Evolutionary conservation across 148 eudicot genomes (phyloP), one percentile per base, ranked within the genome.

Genomic region (Beta vulgaris): DNA sequence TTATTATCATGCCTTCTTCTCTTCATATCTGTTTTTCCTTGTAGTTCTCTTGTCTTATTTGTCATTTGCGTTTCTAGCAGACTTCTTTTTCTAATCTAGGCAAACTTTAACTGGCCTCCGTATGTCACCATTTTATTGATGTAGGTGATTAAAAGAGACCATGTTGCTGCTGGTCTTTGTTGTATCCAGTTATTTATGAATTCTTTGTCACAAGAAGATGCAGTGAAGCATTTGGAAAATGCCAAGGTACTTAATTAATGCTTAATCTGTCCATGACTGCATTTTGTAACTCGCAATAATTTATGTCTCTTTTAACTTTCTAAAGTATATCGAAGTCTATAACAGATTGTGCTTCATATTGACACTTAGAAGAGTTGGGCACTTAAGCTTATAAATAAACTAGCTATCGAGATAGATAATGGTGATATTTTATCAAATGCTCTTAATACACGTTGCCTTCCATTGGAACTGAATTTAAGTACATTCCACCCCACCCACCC

Each of bases 161-260:
- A 95, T 77, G 97, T 92, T 79, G 99, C 99, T 78, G 97, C 99
- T 71, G 99, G 99, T 54, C 93, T 95, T 82, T 95, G 99, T 75
- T 95, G 96, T 82, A 89, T 95, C 73, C 99, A 95, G 84, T 83
- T 95, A 75, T 95, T 92, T 83, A 88, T 91, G 88, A 92, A 95
- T 83, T 95, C 99, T 71, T 80, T 91, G 81, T 84, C 83, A 23
- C 93, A 85, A 76, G 99, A 95, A 72, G 92, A 90, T 76, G 97
- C 99, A 68, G 83, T 95, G 75, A 85, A 86, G 73, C 93, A 95
- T 85, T 84, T 95, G 87, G 96, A 92, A 82, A 75, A 90, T 92
- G 92, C 99, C 69, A 85, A 92, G 95, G 98, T 87, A 68, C 70
- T 51, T 61, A 21, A 0, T 63, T 57, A 62, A 7, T 29, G 36